Conservation (phyloP, 306 rosid genomes). For the Argentina anserina region DNA sequence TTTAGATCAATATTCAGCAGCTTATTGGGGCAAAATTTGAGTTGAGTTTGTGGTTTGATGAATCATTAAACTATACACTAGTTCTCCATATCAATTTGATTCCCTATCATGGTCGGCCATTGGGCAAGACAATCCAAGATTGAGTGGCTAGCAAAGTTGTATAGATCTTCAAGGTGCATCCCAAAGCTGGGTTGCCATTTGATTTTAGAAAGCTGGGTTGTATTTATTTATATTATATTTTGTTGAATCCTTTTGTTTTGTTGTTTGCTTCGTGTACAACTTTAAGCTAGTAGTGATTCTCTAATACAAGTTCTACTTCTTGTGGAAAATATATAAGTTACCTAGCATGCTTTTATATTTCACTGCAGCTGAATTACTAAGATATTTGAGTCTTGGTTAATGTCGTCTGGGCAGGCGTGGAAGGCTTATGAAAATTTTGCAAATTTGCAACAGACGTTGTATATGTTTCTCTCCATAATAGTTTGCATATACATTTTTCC, state of each 20-base stretch:
- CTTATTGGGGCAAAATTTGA: no score
- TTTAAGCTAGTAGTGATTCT: background rate
- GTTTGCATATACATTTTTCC: background rate
- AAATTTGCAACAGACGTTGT: background rate
- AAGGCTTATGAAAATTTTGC: background rate
- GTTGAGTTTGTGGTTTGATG: no score
- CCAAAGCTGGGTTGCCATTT: background rate
- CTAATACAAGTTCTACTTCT: background rate
- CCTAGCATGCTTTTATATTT: constrained; percentile 1
- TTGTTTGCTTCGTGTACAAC: background rate
- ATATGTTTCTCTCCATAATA: background rate
- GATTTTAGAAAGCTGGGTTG: background rate
- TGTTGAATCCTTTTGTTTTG: background rate
- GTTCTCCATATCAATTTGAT: no score
- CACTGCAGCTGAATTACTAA: background rate
- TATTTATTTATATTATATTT: background rate
- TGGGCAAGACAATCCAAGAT: no score
- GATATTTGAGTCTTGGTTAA: background rate
- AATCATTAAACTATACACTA: no score
- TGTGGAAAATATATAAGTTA: background rate
- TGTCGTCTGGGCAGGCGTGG: background rate
- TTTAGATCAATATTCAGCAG: no score
- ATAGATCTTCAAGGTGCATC: background rate
- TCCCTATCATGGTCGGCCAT: no score
- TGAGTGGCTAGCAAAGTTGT: background rate